Evolutionary conservation across 2,329 filamentous ascomycete species (phyloP), one percentile per base, ranked within the genome.

Genomic region (Diaporthe citrichinensis): DNA sequence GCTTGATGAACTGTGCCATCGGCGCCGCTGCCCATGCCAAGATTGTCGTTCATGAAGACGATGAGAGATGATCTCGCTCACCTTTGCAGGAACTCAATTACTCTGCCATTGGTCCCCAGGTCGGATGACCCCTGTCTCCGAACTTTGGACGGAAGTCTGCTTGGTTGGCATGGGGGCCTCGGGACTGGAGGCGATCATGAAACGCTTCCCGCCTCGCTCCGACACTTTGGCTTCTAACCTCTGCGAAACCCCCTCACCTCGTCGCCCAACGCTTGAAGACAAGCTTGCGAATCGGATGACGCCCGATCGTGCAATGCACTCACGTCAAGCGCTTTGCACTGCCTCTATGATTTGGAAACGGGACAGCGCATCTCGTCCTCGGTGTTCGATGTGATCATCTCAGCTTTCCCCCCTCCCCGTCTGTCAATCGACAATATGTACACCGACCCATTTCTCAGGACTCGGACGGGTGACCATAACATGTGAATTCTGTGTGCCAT

Each of bases 211-310:
- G 65, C 65, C 46, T 69, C 34, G 46, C 46, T 55, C 46, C 65
- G 65, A 55, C 49, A 39, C 65, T n/a, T 55, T 69, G 46, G 65
- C 55, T 55, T 75, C 73, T 75, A 72, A 75, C 68, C 46, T 53
- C 28, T 51, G 44, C 73, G 73, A 61, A 72, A 74, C 67, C 31
- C 41, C 71, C 73, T 69, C 68, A 46, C 58, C 57, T 41, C 23
- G 20, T 51, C 31, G 7, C n/a, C 8, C 49, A 5, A 31, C 58
- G 14, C 28, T 72, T 74, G 25, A 28, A 72, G 73, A 34, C n/a
- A 72, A 46, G 57, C 58, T 75, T 72, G 68, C 73, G 73, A 75
- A 25, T 72, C 57, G 58, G 28, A 57, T 74, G 53, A 57, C 61
- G 51, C 53, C 34, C 65, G 31, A 28, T 69, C 34, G 49, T 28